phyloP scores from a whole-genome alignment of 768 basidiomycete species.

The Termitomyces sp. region DNA sequence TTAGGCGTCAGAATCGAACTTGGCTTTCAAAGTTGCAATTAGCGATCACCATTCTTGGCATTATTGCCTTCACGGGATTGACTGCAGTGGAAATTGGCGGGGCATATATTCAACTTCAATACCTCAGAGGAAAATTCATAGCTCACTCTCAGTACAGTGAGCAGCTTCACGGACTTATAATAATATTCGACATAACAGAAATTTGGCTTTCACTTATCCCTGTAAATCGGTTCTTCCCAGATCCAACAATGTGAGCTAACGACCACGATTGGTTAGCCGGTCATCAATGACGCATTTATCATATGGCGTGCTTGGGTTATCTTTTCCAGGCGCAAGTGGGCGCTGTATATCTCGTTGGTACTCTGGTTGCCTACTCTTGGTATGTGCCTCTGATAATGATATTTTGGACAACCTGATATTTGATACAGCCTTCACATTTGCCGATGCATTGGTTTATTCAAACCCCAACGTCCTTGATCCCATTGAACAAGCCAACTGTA shows the following conservation, averaged over 20 bases:
- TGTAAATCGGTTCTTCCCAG: neutral
- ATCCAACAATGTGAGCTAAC: neutral
- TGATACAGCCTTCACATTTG: neutral
- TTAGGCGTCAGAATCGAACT: no score
- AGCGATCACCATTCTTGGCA: neutral
- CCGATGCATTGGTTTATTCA: neutral
- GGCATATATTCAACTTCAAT: neutral
- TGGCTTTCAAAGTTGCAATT: neutral
- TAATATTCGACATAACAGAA: neutral
- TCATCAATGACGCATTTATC: conserved; percentile 1
- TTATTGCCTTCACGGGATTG: neutral
- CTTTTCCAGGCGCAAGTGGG: neutral
- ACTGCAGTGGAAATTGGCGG: neutral
- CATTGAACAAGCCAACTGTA: neutral
- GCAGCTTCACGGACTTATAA: neutral
- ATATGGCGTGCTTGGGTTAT: conserved; percentile 1
- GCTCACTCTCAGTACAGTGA: neutral
- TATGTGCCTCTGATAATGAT: neutral
- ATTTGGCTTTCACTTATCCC: neutral
- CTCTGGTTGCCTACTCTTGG: neutral
- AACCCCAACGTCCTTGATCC: neutral
- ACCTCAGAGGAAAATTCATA: no score
- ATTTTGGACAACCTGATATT: neutral
- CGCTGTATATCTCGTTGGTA: neutral
- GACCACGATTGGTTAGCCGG: neutral